phyloP scores from a whole-genome alignment of 306 rosid species.

The Lathyrus aphaca region DNA sequence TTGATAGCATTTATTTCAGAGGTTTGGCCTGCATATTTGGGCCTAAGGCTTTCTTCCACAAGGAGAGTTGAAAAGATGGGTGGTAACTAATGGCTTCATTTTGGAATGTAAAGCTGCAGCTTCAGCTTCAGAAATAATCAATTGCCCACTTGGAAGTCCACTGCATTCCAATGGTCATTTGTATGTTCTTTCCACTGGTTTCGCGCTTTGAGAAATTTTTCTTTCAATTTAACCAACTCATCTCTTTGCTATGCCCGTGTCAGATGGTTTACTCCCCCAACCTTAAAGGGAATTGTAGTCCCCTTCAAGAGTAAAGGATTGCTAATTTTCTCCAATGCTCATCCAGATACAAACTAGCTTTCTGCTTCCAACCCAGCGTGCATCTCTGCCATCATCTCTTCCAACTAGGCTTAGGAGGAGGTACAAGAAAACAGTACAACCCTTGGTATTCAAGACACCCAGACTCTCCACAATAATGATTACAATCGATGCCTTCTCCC shows the following conservation, averaged over 20 bases:
- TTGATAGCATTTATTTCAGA: neutral
- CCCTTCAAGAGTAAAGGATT: neutral
- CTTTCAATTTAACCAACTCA: neutral
- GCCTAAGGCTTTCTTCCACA: neutral
- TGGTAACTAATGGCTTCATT: neutral
- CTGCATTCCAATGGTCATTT: too few species aligned
- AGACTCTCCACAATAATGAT: neutral
- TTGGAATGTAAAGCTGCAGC: neutral
- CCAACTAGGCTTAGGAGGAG: neutral
- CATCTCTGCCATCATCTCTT: neutral
- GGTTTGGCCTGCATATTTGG: neutral
- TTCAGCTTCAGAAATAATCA: neutral
- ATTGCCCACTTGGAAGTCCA: neutral
- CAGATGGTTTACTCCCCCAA: neutral
- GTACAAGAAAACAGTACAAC: neutral
- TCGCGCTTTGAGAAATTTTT: neutral
- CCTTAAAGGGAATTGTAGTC: neutral
- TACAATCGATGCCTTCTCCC: neutral
- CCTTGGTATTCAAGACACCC: neutral
- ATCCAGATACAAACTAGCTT: neutral
- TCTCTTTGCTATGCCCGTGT: neutral
- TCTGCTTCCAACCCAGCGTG: conserved; percentile 1
- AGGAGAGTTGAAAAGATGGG: neutral
- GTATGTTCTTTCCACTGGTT: neutral
- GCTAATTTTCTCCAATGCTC: neutral